These are phyloP conservation scores for Neurospora sp. DNA, from an alignment of 495 filamentous ascomycete species.

Conservation along the genomic window DNA sequence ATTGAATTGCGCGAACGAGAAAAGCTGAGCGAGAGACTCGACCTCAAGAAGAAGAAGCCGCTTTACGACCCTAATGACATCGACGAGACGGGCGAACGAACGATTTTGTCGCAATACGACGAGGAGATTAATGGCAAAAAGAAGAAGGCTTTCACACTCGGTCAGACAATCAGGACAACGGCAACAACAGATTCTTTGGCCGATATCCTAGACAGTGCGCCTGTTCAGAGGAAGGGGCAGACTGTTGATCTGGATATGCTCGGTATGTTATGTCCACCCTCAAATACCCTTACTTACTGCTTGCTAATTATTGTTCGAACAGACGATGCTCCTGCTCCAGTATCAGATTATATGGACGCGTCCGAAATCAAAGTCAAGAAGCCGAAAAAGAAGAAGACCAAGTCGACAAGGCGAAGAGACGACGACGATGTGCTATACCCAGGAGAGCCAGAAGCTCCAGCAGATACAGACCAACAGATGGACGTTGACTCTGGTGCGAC, in stretches of 20 bases:
- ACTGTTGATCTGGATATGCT: conserved; percentile 68
- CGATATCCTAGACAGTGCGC: conserved; percentile 42
- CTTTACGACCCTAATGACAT: conserved; percentile 76
- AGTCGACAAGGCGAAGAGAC: conserved; percentile 63
- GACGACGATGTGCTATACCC: conserved; percentile 70
- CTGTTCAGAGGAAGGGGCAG: conserved; percentile 53
- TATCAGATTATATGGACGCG: conserved; percentile 80
- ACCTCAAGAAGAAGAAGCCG: conserved; percentile 86
- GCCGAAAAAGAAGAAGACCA: conserved; percentile 85
- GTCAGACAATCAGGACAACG: conserved; percentile 62
- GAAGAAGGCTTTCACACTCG: conserved; percentile 77
- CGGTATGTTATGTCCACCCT: conserved; percentile 17
- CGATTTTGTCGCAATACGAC: conserved; percentile 80
- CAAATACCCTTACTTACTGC: not conserved
- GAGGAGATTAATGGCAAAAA: conserved; percentile 93
- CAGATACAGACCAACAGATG: conserved; percentile 51
- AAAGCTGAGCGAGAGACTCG: conserved; percentile 61
- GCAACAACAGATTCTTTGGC: conserved; percentile 50
- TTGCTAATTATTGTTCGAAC: conserved; percentile 31
- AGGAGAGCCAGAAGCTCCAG: conserved; percentile 24
- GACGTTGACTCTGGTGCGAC: conserved; percentile 55
- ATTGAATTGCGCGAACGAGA: conserved; percentile 69
- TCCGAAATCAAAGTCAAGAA: conserved; percentile 85
- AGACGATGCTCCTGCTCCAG: conserved; percentile 43
- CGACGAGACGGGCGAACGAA: conserved; percentile 53